These are phyloP conservation scores for Fusarium sp. DNA, from an alignment of 2,329 filamentous ascomycete species.

Conservation along the genomic window DNA sequence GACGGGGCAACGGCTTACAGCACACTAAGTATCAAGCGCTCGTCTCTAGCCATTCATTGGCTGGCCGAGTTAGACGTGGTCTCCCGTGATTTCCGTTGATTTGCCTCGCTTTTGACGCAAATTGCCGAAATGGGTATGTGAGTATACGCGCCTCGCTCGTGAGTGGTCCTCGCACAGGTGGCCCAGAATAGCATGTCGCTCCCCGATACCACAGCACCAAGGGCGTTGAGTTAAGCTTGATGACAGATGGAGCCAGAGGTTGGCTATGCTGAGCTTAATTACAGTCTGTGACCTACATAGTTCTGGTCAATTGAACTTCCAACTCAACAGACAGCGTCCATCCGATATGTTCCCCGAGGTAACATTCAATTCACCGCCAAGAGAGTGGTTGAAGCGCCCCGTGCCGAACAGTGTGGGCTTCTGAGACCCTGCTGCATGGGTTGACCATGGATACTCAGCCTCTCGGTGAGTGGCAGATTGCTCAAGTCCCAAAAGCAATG, in stretches of 20 bases:
- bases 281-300: neutral
- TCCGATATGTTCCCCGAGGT: neutral
- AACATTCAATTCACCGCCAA: conserved; percentile 22
- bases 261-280: neutral
- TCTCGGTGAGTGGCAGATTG: neutral
- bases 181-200: conserved; percentile 8
- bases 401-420: conserved; percentile 1
- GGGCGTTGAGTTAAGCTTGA: conserved; percentile 4
- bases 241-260: neutral
- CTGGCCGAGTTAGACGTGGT: neutral
- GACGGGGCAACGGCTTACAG: neutral
- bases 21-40: neutral
- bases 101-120: conserved; percentile 3
- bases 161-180: conserved; percentile 22
- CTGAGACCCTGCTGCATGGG: neutral
- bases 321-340: neutral
- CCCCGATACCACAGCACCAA: neutral
- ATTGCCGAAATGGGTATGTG: neutral
- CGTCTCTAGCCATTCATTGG: neutral
- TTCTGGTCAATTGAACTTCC: neutral
- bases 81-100: conserved; percentile 1
- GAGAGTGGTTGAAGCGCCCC: conserved; percentile 2
- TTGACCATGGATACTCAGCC: neutral
- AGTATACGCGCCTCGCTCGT: conserved; percentile 2
- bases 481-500: neutral